Conservation (phyloP, 2,329 filamentous ascomycete species). For the Teratosphaeria zuluensis region DNA sequence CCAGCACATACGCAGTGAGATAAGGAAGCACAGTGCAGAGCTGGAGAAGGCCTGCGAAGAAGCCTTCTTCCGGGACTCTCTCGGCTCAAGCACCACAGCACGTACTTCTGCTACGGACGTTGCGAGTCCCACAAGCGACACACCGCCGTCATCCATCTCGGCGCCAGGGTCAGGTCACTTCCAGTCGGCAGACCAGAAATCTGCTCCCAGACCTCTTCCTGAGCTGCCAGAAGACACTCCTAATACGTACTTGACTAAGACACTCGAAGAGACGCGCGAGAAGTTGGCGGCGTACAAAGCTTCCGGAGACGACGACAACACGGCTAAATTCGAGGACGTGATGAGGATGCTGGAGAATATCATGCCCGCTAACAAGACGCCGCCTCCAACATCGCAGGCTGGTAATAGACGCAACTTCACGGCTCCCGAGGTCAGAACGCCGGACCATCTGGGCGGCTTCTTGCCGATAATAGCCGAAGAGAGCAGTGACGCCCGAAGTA, state of each 20-base stretch:
- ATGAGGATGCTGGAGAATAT: slow-evolving; percentile 37
- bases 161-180: slow-evolving; percentile 15
- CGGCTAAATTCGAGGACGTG: slow-evolving; percentile 48
- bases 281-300: slow-evolving; percentile 44
- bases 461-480: slow-evolving; percentile 47
- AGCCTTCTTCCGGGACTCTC: slow-evolving; percentile 67
- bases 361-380: slow-evolving; percentile 16
- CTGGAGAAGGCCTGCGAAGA: slow-evolving; percentile 87
- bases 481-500: slow-evolving; percentile 22
- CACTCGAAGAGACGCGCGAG: slow-evolving; percentile 49
- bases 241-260: slow-evolving; percentile 43
- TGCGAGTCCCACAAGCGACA: slow-evolving; percentile 33
- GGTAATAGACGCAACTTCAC: slow-evolving; percentile 34
- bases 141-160: slow-evolving; percentile 43
- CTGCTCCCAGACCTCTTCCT: slow-evolving; percentile 33
- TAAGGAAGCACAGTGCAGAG: slow-evolving; percentile 72
- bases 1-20: slow-evolving; percentile 60
- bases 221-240: slow-evolving; percentile 38
- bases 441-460: slow-evolving; percentile 22
- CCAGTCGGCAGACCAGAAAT: slow-evolving; percentile 13
- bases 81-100: slow-evolving; percentile 42
- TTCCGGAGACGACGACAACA: slow-evolving; percentile 33
- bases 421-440: slow-evolving; percentile 30
- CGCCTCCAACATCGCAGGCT: slow-evolving; percentile 18
- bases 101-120: slow-evolving; percentile 29